phyloP scores from a whole-genome alignment of 495 filamentous ascomycete species.

The Penicillium chermesinum region DNA sequence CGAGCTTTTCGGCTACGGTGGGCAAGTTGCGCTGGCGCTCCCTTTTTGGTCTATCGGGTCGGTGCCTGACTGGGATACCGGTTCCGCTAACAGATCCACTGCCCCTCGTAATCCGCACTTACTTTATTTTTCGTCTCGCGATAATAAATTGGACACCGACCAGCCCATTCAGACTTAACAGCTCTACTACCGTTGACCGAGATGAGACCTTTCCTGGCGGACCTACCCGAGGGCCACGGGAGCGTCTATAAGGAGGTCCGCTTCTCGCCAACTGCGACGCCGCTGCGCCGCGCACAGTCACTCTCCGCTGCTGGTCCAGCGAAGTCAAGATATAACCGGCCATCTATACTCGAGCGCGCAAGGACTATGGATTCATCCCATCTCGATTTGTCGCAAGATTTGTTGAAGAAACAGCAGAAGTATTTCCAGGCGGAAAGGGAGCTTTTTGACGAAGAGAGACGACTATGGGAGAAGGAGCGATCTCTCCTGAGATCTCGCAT shows the following conservation, averaged over 20 bases:
- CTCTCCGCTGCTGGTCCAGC: conserved; percentile 31
- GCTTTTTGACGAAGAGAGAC: conserved; percentile 38
- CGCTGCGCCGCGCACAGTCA: conserved; percentile 36
- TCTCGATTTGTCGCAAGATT: conserved; percentile 36
- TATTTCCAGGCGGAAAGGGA: conserved; percentile 35
- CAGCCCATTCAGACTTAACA: not conserved
- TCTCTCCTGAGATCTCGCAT: conserved; percentile 34
- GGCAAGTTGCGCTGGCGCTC: not conserved
- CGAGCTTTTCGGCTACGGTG: not conserved
- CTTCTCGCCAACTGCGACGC: conserved; percentile 41
- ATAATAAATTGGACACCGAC: not conserved
- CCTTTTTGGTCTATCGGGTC: not conserved
- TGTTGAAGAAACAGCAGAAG: conserved; percentile 38
- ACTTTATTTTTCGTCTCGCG: not conserved
- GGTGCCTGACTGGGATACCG: not conserved
- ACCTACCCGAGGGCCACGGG: conserved; percentile 34
- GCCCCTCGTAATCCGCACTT: not conserved
- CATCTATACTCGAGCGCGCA: conserved; percentile 6
- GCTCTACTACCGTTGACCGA: conserved; percentile 1
- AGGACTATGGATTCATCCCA: conserved; percentile 27
- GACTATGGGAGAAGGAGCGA: conserved; percentile 41
- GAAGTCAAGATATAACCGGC: conserved; percentile 16
- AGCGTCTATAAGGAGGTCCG: conserved; percentile 46
- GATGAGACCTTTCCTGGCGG: conserved; percentile 30
- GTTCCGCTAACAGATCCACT: not conserved